Conservation (phyloP, 352 stramenopile genomes). For the Pythium aristosporum region DNA sequence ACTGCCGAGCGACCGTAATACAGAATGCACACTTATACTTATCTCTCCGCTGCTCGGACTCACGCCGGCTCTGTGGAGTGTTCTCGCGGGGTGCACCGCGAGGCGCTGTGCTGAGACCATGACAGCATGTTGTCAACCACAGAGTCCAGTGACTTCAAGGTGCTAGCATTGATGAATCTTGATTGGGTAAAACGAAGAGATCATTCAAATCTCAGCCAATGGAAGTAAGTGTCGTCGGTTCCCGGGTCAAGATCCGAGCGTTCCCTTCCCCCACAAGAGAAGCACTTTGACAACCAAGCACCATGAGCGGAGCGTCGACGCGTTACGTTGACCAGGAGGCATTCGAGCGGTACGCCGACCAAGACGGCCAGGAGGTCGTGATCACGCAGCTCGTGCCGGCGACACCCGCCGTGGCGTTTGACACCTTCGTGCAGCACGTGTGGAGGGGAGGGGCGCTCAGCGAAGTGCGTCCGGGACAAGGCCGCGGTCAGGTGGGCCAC, state of each 20-base stretch:
- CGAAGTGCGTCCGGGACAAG: slow-evolving; percentile 47
- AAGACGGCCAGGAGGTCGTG: slow-evolving; percentile 61
- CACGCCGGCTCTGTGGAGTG: too few species aligned
- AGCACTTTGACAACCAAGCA: not conserved
- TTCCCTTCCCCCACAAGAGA: not conserved
- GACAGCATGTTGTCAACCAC: too few species aligned
- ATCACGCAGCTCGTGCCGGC: slow-evolving; percentile 52
- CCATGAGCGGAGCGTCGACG: slow-evolving; percentile 13
- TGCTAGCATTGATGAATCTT: too few species aligned
- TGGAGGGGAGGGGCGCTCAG: slow-evolving; percentile 36
- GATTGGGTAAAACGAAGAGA: too few species aligned
- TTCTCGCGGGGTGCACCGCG: too few species aligned
- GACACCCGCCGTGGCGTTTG: slow-evolving; percentile 50
- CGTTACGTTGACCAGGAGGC: slow-evolving; percentile 42
- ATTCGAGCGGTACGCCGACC: slow-evolving; percentile 41
- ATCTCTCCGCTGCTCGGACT: too few species aligned
- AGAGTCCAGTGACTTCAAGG: too few species aligned
- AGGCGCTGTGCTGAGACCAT: too few species aligned
- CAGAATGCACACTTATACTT: too few species aligned
- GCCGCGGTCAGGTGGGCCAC: slow-evolving; percentile 57
- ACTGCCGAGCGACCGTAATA: too few species aligned
- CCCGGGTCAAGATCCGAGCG: not conserved
- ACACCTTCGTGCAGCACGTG: slow-evolving; percentile 57
- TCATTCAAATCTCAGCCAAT: too few species aligned
- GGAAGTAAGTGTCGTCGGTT: too few species aligned